A percentile compares a stretch with the other conserved stretches of the same genome.
Evolutionary conservation across 495 filamentous ascomycete genomes (phyloP).

Genomic region (Xylaria telfairii): DNA sequence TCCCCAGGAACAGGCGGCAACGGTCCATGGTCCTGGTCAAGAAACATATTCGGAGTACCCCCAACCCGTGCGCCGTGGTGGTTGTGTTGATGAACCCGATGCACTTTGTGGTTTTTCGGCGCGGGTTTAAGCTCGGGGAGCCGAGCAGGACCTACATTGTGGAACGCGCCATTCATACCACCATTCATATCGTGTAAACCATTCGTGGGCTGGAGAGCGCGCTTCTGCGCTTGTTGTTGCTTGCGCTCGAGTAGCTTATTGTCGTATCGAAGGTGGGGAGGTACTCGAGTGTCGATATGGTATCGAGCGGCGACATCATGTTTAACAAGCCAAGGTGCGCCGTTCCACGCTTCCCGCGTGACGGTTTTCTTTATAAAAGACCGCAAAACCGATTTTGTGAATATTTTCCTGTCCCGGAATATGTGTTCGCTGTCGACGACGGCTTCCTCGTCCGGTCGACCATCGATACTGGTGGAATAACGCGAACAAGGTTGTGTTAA

Average conservation of each 20-base stretch:
- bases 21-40: conserved; percentile 42
- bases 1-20: conserved; percentile 49
- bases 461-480: conserved; percentile 78
- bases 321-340: conserved; percentile 96
- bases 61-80: conserved; percentile 46
- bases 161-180: conserved; percentile 42
- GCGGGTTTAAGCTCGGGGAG: conserved; percentile 83
- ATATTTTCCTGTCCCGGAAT: conserved; percentile 85
- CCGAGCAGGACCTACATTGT: conserved; percentile 52
- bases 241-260: conserved; percentile 80
- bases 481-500: conserved; percentile 71
- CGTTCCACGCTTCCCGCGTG: conserved; percentile 87
- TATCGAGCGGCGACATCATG: conserved; percentile 80
- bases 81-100: conserved; percentile 42
- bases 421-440: conserved; percentile 83
- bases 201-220: conserved; percentile 55
- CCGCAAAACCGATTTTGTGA: conserved; percentile 92
- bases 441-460: conserved; percentile 73
- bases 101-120: conserved; percentile 76
- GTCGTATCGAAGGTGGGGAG: conserved; percentile 80
- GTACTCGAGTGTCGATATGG: conserved; percentile 83
- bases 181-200: conserved; percentile 49
- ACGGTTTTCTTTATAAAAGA: conserved; percentile 96
- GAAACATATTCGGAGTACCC: conserved; percentile 47
- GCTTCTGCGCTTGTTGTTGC: conserved; percentile 69